These are phyloP conservation scores for Capsicum chinense DNA, from an alignment of 257 asterid genomes.

Conservation along the genomic window DNA sequence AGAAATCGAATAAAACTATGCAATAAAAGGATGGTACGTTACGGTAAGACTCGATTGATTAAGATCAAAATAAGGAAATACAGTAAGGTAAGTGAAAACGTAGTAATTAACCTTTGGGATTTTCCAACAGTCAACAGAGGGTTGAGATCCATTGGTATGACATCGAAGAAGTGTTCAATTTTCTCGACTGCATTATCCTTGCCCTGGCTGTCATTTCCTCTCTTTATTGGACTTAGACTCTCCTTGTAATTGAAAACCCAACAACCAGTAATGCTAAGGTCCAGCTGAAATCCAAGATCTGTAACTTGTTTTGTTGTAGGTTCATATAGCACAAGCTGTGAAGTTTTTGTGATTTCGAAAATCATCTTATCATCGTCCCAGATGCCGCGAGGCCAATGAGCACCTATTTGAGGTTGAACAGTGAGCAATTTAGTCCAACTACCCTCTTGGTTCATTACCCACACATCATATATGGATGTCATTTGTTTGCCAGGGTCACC, in stretches of 20 bases:
- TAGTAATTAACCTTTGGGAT: no score
- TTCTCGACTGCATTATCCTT: no score
- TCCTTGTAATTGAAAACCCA: slow-evolving; percentile 51
- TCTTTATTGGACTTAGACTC: slow-evolving; percentile 43
- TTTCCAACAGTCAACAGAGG: no score
- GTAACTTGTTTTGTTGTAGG: neutral
- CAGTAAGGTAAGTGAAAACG: no score
- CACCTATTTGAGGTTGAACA: neutral
- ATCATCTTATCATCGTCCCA: neutral
- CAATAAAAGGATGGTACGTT: no score
- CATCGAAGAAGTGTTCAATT: no score
- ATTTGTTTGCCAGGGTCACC: neutral
- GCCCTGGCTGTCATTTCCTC: no score
- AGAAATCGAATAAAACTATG: no score
- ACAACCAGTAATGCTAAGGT: neutral
- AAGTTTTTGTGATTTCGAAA: neutral
- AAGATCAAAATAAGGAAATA: no score
- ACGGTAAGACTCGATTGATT: no score
- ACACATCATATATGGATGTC: slow-evolving; percentile 1
- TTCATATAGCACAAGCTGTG: slow-evolving; percentile 18
- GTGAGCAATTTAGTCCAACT: neutral
- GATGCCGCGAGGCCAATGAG: neutral
- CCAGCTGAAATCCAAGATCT: neutral
- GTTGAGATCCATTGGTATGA: no score
- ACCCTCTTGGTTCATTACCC: neutral